These are phyloP conservation scores for Acmispon strigosus DNA, from an alignment of 306 rosid species.

Conservation along the genomic window DNA sequence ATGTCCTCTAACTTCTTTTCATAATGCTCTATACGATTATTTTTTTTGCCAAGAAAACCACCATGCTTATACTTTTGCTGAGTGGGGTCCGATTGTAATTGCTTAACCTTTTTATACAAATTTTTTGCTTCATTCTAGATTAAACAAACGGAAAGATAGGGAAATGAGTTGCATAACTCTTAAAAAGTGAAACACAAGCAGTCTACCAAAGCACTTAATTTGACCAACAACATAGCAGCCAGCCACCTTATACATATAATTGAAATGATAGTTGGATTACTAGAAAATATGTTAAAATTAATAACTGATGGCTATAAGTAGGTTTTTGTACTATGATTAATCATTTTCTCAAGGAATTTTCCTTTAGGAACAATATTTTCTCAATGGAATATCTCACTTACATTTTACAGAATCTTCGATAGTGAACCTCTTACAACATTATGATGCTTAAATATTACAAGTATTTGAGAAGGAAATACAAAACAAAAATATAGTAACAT, in stretches of 20 bases:
- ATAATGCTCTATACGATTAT: constrained; percentile 47
- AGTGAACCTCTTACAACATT: no score
- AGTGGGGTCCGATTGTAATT: constrained; percentile 42
- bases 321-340: no score
- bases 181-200: background rate
- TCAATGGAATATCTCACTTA: no score
- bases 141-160: constrained; percentile 17
- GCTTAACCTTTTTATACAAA: constrained; percentile 37
- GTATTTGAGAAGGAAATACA: no score
- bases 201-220: background rate
- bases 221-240: constrained; percentile 13
- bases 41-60: constrained; percentile 39
- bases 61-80: constrained; percentile 24
- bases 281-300: background rate
- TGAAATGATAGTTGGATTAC: constrained; percentile 4
- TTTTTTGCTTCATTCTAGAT: constrained; percentile 54
- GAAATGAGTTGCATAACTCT: constrained; percentile 4
- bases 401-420: no score
- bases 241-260: constrained; percentile 7
- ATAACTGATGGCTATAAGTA: no score
- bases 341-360: background rate
- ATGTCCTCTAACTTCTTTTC: constrained; percentile 63
- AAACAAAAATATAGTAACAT: no score
- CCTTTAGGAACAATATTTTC: no score
- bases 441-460: no score